These are phyloP conservation scores for Nicotiana otophora DNA, from an alignment of 257 asterid genomes.

Conservation along the genomic window DNA sequence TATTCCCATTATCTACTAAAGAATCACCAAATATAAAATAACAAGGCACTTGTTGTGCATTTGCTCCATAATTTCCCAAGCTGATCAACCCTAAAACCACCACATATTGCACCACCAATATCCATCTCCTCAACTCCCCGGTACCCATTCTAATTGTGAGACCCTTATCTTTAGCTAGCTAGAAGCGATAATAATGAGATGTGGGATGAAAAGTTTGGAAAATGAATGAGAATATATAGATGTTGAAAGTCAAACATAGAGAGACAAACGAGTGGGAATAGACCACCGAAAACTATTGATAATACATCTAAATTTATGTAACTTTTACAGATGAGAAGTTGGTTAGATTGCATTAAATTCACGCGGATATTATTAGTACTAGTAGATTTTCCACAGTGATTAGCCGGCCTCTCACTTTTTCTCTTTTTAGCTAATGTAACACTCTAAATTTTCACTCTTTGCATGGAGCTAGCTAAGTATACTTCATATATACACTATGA, in stretches of 20 bases:
- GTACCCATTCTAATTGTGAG: neutral
- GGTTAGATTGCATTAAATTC: constrained; percentile 12
- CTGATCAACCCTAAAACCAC: constrained; percentile 4
- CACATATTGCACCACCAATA: constrained; percentile 2
- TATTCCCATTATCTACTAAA: constrained; percentile 30
- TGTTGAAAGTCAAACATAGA: neutral
- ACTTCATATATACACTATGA: neutral
- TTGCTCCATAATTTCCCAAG: neutral
- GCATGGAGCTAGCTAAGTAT: neutral
- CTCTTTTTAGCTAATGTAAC: neutral
- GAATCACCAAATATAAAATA: constrained; percentile 37
- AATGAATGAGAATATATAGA: constrained; percentile 6
- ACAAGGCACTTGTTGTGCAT: constrained; percentile 24
- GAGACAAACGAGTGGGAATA: neutral
- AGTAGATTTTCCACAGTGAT: neutral
- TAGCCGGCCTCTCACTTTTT: neutral
- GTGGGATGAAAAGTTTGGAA: neutral
- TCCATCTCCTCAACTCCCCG: neutral
- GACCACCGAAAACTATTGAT: neutral
- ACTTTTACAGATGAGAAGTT: constrained; percentile 8
- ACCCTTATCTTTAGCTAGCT: neutral
- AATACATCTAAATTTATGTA: neutral
- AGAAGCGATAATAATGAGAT: neutral
- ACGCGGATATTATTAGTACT: constrained; percentile 4
- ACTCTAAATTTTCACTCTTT: neutral